These are phyloP conservation scores for Fusarium protoensiforme DNA, from an alignment of 2,329 filamentous ascomycete species.

Conservation along the genomic window DNA sequence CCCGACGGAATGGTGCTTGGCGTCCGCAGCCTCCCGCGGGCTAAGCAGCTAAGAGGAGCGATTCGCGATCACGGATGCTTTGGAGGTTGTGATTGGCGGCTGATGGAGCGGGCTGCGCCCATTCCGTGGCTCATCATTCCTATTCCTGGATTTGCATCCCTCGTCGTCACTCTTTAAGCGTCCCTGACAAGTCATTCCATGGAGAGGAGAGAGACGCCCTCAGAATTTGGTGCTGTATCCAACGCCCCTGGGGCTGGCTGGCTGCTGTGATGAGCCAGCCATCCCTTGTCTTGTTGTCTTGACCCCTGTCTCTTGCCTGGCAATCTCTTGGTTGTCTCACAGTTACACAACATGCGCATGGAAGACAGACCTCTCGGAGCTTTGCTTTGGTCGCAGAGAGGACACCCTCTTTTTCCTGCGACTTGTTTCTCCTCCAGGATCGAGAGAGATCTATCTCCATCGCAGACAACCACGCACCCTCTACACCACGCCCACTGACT, in stretches of 20 bases:
- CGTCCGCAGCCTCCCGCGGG: constrained; percentile 28
- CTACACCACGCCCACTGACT: constrained; percentile 4
- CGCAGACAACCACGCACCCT: neutral
- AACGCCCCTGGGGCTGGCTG: neutral
- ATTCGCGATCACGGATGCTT: neutral
- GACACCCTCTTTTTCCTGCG: neutral
- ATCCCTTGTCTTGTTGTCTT: neutral
- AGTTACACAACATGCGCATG: neutral
- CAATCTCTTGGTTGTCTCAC: neutral
- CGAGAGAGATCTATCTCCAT: neutral
- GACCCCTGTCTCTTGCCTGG: neutral
- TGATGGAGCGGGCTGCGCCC: neutral
- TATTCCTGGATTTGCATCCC: neutral
- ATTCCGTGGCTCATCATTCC: constrained; percentile 5
- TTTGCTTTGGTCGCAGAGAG: neutral
- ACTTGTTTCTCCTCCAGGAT: neutral
- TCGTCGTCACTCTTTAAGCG: neutral
- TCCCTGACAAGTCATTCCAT: constrained; percentile 1
- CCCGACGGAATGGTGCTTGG: constrained; percentile 26
- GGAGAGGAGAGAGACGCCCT: neutral
- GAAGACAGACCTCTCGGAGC: neutral
- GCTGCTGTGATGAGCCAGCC: neutral
- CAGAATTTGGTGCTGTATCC: neutral
- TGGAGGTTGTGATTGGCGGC: neutral
- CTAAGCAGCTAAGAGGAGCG: constrained; percentile 1